Base-by-base conservation (phyloP, 2,329 filamentous ascomycete species). In the Paraphaeosphaeria sporulosa region DNA sequence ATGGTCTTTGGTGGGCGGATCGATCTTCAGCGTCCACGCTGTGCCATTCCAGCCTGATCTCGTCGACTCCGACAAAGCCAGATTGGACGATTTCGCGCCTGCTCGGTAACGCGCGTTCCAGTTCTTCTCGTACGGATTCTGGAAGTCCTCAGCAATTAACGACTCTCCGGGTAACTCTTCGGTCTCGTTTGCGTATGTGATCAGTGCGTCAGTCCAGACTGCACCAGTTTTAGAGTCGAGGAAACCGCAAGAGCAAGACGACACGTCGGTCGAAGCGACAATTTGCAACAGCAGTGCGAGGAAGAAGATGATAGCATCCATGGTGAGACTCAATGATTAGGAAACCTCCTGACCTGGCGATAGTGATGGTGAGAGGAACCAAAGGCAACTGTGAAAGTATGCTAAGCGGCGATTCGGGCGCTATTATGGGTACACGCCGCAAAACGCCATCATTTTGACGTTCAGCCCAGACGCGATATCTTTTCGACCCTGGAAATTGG, bases 151-250 rank as follows among this genome's bases (percentile, higher is more conserved):
- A 8, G 76, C 64, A 5, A 75, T 55, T 54, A 82, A 79, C n/a
- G 73, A 65, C 23, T 72, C 66, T 7, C 70, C 67, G 8, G 76
- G 58, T 17, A 58, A 65, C 21, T 47, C 44, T 15, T 64, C 61
- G 1, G 79, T 80, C 62, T 82, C 80, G 64, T 83, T 83, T 71
- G 81, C 82, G 66, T 82, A 83, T 10, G 78, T 66, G 47, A 82
- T 80, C 32, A 79, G 69, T 9, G 76, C 76, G 43, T 83, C 80
- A 0, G 80, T 83, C 62, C 76, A 82, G 8, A 81, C 60, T 13
- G 70, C 60, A 12, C 72, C 67, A 4, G 75, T 73, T 9, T 61
- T 55, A 0, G 71, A 59, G 61, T 83, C 80, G 53, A 75, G 71
- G 58, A 77, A 83, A 21, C 80, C 81, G 64, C 81, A 83, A 13